phyloP scores from a whole-genome alignment of 2,329 filamentous ascomycete genomes.

The Botrytis hyacinthi region DNA sequence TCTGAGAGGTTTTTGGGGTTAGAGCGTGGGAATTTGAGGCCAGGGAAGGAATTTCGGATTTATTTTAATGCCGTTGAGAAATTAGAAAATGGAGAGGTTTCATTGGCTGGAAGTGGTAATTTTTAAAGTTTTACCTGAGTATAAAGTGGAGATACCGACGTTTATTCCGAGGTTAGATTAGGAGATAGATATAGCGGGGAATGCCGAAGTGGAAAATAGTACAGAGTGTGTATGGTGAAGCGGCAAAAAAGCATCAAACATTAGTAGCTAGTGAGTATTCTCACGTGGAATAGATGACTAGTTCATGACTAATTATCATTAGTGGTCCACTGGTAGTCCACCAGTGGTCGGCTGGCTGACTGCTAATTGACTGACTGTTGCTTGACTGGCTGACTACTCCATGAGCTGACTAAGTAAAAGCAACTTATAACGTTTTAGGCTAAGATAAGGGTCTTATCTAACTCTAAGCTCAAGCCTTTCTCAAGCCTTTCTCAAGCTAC shows the following conservation, averaged over 20 bases:
- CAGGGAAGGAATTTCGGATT: not conserved
- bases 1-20: not conserved
- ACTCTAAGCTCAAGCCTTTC: not conserved
- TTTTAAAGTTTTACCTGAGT: not conserved
- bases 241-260: too few species aligned
- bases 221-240: too few species aligned
- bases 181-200: not conserved
- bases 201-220: not conserved
- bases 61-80: not conserved
- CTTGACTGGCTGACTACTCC: too few species aligned
- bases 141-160: not conserved
- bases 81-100: not conserved
- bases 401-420: not conserved
- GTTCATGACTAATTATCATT: too few species aligned
- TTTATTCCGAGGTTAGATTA: not conserved
- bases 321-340: too few species aligned
- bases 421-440: accelerated
- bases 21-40: not conserved
- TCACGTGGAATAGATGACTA: too few species aligned
- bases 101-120: not conserved
- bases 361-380: too few species aligned
- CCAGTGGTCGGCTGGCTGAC: too few species aligned
- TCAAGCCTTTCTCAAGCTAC: not conserved
- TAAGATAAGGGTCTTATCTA: not conserved
- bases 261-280: too few species aligned